Evolutionary conservation across 139 green algal species (phyloP).

Genomic region (Ulvella scutata): DNA sequence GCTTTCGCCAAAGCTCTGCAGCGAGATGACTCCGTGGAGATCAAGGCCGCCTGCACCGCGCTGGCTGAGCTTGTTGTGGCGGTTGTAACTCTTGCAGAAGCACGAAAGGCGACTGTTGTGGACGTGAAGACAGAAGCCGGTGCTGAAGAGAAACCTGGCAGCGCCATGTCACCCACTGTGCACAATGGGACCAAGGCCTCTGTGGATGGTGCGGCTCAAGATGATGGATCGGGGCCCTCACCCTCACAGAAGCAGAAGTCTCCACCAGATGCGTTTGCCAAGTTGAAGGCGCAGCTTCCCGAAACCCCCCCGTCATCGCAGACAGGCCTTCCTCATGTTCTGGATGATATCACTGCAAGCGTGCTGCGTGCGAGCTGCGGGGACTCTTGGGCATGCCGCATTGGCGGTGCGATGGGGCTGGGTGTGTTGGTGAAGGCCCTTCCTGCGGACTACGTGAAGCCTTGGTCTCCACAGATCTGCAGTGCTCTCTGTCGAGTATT

Average conservation of each 20-base stretch:
- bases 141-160: not conserved
- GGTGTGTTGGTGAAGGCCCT: slow-evolving; percentile 29
- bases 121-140: not conserved
- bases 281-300: not conserved
- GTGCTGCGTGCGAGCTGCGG: slow-evolving; percentile 80
- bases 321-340: slow-evolving; percentile 31
- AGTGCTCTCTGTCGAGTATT: slow-evolving; percentile 58
- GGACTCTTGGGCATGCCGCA: slow-evolving; percentile 52
- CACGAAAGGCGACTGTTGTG: not conserved
- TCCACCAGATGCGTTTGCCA: not conserved
- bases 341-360: slow-evolving; percentile 61
- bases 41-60: not conserved
- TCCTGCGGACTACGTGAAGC: slow-evolving; percentile 24
- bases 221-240: not conserved
- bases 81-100: not conserved
- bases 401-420: slow-evolving; percentile 61
- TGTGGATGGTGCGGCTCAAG: not conserved
- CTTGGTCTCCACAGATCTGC: slow-evolving; percentile 14
- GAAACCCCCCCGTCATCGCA: not conserved
- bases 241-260: not conserved
- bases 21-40: not conserved
- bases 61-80: not conserved
- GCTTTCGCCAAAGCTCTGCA: not conserved
- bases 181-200: not conserved
- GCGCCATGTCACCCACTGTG: not conserved